Evolutionary conservation across 345 rosid species (phyloP).

Genomic region (Ceriops decandra): DNA sequence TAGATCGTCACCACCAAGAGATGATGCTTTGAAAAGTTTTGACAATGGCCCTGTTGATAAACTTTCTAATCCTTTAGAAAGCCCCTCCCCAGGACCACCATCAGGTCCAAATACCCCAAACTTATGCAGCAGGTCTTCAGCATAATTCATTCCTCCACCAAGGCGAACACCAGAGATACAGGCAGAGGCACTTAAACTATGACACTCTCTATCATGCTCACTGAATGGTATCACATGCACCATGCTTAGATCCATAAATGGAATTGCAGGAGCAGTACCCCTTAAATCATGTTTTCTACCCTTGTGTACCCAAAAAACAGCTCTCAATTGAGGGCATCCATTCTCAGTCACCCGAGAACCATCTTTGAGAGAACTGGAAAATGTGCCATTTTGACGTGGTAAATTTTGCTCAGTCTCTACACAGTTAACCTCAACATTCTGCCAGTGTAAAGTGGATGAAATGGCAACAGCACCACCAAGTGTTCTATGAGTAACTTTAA

Average conservation of each 20-base stretch:
- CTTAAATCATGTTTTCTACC: slow-evolving; percentile 37
- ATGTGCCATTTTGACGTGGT: slow-evolving; percentile 33
- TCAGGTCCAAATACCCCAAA: slow-evolving; percentile 85
- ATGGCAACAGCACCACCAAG: slow-evolving; percentile 97
- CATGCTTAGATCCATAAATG: slow-evolving; percentile 70
- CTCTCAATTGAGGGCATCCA: slow-evolving; percentile 52
- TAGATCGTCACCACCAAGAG: slow-evolving; percentile 44
- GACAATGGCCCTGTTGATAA: slow-evolving; percentile 79
- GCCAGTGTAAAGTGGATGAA: slow-evolving; percentile 75
- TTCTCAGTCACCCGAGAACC: slow-evolving; percentile 37
- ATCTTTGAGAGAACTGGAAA: slow-evolving; percentile 27
- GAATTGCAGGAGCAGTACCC: slow-evolving; percentile 36
- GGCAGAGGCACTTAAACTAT: slow-evolving; percentile 72
- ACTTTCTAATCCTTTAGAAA: slow-evolving; percentile 74
- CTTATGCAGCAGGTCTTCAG: slow-evolving; percentile 83
- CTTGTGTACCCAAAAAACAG: slow-evolving; percentile 89
- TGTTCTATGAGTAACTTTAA: slow-evolving; percentile 87
- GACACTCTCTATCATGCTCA: slow-evolving; percentile 80
- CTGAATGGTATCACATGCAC: slow-evolving; percentile 83
- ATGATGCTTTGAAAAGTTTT: slow-evolving; percentile 71
- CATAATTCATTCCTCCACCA: slow-evolving; percentile 96
- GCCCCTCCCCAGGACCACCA: slow-evolving; percentile 93
- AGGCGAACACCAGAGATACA: slow-evolving; percentile 81
- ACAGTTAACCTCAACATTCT: slow-evolving; percentile 76
- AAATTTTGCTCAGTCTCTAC: slow-evolving; percentile 61